Conservation (phyloP, 2,329 filamentous ascomycete genomes). For the Neopestalotiopsis sp. region DNA sequence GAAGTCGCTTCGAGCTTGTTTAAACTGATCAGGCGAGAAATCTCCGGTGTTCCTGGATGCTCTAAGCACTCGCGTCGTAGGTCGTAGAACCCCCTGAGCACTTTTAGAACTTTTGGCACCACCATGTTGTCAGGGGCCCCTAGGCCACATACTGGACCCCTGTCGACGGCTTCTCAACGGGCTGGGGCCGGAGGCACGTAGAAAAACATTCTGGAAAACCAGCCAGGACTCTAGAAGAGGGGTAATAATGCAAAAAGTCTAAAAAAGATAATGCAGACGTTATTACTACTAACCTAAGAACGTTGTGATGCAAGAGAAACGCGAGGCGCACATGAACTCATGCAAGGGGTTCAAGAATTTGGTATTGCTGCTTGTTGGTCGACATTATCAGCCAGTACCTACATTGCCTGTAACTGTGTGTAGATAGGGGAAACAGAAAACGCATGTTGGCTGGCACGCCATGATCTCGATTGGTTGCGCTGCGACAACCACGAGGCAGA, state of each 20-base stretch:
- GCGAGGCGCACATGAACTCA: background rate
- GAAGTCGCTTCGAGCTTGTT: constrained; percentile 10
- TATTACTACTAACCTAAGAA: background rate
- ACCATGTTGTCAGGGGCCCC: background rate
- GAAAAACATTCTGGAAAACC: constrained; percentile 2
- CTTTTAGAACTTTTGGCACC: no score
- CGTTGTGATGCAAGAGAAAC: background rate
- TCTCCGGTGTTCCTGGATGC: constrained; percentile 12
- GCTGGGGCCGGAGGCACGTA: background rate
- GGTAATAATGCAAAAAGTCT: background rate
- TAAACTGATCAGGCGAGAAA: constrained; percentile 10
- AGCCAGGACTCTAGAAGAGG: background rate
- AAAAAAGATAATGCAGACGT: background rate
- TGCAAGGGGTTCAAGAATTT: background rate
- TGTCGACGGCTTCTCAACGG: constrained; percentile 9
- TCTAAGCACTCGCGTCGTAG: background rate
- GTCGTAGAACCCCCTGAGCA: background rate
- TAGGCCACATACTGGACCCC: background rate
- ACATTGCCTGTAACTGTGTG: no score
- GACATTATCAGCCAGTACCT: no score
- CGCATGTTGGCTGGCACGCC: background rate
- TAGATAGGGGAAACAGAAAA: background rate
- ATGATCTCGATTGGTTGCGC: background rate
- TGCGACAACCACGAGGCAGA: constrained; percentile 1
- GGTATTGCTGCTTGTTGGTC: no score